Base-by-base conservation (phyloP, 164 flowering plant species). In the Dillenia turbinata region DNA sequence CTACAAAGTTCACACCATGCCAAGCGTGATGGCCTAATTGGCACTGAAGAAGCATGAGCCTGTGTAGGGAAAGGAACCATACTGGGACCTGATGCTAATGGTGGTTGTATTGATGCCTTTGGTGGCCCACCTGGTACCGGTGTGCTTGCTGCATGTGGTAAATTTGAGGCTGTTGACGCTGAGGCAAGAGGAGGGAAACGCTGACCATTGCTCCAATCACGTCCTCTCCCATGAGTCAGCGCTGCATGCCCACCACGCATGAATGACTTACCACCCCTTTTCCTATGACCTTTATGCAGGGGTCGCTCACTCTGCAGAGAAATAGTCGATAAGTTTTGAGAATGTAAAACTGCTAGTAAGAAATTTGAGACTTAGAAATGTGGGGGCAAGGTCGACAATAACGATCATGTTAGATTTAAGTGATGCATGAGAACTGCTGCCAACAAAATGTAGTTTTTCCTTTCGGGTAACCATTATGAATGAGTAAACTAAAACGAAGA, bases 1-100 rank as follows among this genome's bases (percentile, higher is more conserved):
- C 77, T 77, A 56, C 92, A 87, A 40, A 87, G 75, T 63, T 83
- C 89, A 71, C 92, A 84, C 83, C 85, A 79, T 7, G 75, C 78
- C 50, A 63, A 62, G 22, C 60, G 74, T 4, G 70, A 73, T 46
- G 76, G 73, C 47, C 44, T 49, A 22, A 10, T 33, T 54, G 78
- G 59, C 46, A 69, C 45, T 12, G 62, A 62, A 40, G 44, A 65
- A 52, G 56, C 59, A 5, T 44, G 66, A 44, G 64, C 59, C 9
- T 16, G 10, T 52, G 52, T 62, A 52, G 71, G 54, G 48, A 19
- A 16, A 54, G 67, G 52, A 52, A 61, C 54, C 47, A 52, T 61
- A 16, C 64, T 66, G 9, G 54, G 58, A 47, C 43, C 61, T 17
- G 52, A 13, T 55, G 52, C 64, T 59, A 54, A 50, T 54, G 54